phyloP scores from a whole-genome alignment of 148 eudicot species.

The Simmondsia chinensis region DNA sequence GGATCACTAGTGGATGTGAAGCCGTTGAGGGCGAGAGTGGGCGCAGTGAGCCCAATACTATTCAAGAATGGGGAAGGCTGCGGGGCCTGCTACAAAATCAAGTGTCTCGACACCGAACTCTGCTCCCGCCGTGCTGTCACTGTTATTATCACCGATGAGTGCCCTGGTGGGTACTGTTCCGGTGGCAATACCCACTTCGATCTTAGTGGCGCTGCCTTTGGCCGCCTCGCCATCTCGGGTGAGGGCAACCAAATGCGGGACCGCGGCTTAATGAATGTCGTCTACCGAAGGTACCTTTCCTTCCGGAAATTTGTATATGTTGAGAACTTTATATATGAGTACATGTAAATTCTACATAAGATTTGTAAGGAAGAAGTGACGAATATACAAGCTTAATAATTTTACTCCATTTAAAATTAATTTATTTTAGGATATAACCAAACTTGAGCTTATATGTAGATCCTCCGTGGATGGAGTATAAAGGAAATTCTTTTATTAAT shows the following conservation, averaged over 20 bases:
- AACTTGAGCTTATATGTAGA: too few relatives aligned
- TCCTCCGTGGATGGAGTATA: too few relatives aligned
- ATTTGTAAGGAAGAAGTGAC: too few relatives aligned
- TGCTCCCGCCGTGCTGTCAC: constrained; percentile 84
- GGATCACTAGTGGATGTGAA: constrained; percentile 87
- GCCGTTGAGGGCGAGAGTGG: constrained; percentile 79
- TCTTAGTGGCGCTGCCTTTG: constrained; percentile 93
- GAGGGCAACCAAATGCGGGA: constrained; percentile 44
- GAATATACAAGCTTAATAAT: too few relatives aligned
- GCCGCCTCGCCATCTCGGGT: constrained; percentile 73
- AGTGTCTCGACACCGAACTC: constrained; percentile 65
- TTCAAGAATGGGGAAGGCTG: constrained; percentile 93
- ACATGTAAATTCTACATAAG: too few relatives aligned
- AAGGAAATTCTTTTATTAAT: too few relatives aligned
- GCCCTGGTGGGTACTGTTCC: constrained; percentile 81
- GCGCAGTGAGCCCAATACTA: constrained; percentile 72
- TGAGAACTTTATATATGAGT: too few relatives aligned
- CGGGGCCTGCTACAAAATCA: constrained; percentile 91
- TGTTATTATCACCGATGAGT: constrained; percentile 81
- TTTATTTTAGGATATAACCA: too few relatives aligned
- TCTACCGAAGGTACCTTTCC: constrained; percentile 61
- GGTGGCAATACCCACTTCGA: constrained; percentile 61
- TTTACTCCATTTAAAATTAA: too few relatives aligned
- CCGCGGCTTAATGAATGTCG: constrained; percentile 52
- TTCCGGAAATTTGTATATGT: too few relatives aligned